phyloP scores from a whole-genome alignment of 2,329 filamentous ascomycete genomes.

The Fusarium oligoseptatum region DNA sequence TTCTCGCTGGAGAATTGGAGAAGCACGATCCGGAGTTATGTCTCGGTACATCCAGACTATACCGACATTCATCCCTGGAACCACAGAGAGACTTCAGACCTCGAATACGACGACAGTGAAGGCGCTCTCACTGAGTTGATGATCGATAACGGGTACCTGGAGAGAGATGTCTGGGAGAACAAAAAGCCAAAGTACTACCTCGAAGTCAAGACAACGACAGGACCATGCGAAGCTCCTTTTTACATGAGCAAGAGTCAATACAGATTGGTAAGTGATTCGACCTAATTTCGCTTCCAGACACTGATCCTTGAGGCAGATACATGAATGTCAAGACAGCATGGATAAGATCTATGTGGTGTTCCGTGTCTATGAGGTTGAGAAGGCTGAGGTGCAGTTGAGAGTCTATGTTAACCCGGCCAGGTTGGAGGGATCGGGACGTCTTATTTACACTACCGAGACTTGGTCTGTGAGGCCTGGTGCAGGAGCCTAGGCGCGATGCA shows the following conservation, averaged over 20 bases:
- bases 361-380: constrained; percentile 10
- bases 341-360: constrained; percentile 7
- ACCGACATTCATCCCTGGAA: constrained; percentile 53
- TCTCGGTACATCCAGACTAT: constrained; percentile 55
- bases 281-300: too few species aligned
- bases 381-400: not conserved
- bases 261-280: constrained; percentile 45
- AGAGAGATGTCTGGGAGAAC: constrained; percentile 41
- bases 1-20: constrained; percentile 60
- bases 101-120: constrained; percentile 56
- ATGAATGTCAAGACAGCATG: not conserved
- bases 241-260: constrained; percentile 62
- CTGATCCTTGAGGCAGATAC: not conserved
- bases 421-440: not conserved
- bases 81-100: constrained; percentile 58
- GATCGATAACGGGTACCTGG: constrained; percentile 50
- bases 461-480: constrained; percentile 9
- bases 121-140: constrained; percentile 52
- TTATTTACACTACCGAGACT: constrained; percentile 8
- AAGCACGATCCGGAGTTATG: constrained; percentile 59
- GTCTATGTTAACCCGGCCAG: constrained; percentile 10
- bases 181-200: constrained; percentile 57
- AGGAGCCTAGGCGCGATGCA: not conserved
- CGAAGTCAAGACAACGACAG: constrained; percentile 64
- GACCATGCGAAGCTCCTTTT: constrained; percentile 54